Conservation (phyloP, 768 basidiomycete species). For the Tylopilus subfusipes region DNA sequence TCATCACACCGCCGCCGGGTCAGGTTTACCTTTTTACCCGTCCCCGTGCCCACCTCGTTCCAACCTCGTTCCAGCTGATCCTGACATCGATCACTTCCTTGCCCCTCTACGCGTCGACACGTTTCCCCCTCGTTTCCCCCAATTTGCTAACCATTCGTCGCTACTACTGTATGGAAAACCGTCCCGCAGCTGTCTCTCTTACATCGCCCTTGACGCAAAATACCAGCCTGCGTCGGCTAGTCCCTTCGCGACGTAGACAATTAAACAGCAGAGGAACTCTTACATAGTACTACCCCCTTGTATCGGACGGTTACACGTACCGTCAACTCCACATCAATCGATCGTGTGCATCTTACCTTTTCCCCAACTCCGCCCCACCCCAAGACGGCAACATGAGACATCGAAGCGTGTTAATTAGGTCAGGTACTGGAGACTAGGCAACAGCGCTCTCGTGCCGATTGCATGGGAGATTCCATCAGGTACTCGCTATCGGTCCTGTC, state of each 20-base stretch:
- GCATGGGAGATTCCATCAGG: background rate
- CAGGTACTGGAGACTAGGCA: no score
- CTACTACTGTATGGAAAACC: background rate
- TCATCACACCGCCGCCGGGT: background rate
- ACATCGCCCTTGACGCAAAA: slow-evolving; percentile 2
- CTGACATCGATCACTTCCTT: background rate
- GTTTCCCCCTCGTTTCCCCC: background rate
- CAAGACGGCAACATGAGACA: background rate
- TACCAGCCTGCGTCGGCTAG: background rate
- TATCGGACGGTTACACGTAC: background rate
- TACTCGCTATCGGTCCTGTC: background rate
- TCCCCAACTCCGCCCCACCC: background rate
- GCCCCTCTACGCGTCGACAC: slow-evolving; percentile 1
- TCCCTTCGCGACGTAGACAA: background rate
- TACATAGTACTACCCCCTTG: background rate
- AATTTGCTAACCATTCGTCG: background rate
- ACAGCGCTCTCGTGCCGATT: no score
- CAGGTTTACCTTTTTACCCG: background rate
- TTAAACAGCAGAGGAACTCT: background rate
- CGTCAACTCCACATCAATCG: background rate
- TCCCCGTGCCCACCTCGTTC: slow-evolving; percentile 12
- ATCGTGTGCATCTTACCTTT: background rate
- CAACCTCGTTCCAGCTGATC: slow-evolving; percentile 2
- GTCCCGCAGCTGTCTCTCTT: background rate
- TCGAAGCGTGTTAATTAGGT: no score